Evolutionary conservation across 1,284 basidiomycete species (phyloP).

Genomic region (Boletus sp.): DNA sequence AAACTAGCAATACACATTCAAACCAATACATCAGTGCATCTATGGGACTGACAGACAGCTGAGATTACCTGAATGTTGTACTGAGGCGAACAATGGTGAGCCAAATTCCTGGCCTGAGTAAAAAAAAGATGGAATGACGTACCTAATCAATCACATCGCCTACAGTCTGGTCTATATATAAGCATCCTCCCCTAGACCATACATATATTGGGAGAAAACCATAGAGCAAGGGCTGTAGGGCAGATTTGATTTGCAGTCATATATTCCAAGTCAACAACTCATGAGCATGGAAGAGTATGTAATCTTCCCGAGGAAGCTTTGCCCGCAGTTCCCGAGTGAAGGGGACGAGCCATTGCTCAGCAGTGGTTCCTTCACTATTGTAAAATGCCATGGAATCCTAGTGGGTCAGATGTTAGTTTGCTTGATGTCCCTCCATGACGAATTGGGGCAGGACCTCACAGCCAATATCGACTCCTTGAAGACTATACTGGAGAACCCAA

Average conservation of each 20-base stretch:
- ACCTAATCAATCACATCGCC: constrained; percentile 5
- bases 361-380: not conserved
- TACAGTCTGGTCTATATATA: not conserved
- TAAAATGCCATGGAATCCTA: constrained; percentile 3
- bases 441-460: constrained; percentile 1
- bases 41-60: no score
- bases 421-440: not conserved
- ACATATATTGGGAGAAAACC: constrained; percentile 1
- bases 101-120: not conserved
- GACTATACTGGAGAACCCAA: constrained; percentile 4
- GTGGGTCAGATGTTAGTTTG: not conserved
- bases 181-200: constrained; percentile 4
- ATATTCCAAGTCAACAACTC: not conserved
- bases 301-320: constrained; percentile 4
- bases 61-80: constrained; percentile 6
- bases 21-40: not conserved
- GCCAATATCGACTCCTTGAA: constrained; percentile 8
- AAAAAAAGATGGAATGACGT: not conserved
- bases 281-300: constrained; percentile 3
- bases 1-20: not conserved
- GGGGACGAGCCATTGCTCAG: constrained; percentile 6
- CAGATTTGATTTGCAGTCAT: not conserved
- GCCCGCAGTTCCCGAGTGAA: constrained; percentile 1
- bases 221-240: not conserved
- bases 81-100: not conserved